Evolutionary conservation across 2,329 filamentous ascomycete species (phyloP).

Genomic region (Pseudocercospora crystallina): DNA sequence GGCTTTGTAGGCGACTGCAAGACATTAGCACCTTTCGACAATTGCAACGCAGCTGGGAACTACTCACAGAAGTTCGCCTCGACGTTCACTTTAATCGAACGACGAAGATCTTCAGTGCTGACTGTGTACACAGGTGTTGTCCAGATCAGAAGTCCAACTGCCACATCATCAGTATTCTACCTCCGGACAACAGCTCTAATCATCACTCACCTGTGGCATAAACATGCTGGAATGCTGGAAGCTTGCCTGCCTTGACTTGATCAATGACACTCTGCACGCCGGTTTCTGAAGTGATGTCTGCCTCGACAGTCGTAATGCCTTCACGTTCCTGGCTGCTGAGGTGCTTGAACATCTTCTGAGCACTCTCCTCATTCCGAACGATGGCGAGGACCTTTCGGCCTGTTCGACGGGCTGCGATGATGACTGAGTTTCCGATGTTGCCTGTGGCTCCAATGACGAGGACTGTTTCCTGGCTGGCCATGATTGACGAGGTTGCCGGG

Average conservation of each 20-base stretch:
- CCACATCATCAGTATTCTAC: constrained; percentile 21
- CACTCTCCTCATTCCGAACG: constrained; percentile 38
- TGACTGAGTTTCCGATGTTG: constrained; percentile 39
- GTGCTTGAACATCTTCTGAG: constrained; percentile 35
- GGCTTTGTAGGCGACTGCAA: constrained; percentile 10
- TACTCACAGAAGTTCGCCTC: constrained; percentile 34
- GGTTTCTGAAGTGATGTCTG: constrained; percentile 33
- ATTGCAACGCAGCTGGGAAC: neutral
- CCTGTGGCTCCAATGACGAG: constrained; percentile 42
- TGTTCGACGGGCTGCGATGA: constrained; percentile 33
- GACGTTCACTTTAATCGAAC: constrained; percentile 25
- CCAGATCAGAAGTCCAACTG: constrained; percentile 29
- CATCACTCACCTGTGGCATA: constrained; percentile 16
- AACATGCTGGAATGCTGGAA: constrained; percentile 42
- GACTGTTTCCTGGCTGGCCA: constrained; percentile 27
- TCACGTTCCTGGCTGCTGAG: constrained; percentile 21
- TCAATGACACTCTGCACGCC: constrained; percentile 38
- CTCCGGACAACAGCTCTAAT: constrained; percentile 12
- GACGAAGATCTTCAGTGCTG: constrained; percentile 22
- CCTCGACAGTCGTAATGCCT: constrained; percentile 24
- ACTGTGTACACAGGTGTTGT: constrained; percentile 25
- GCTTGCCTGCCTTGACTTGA: constrained; percentile 33
- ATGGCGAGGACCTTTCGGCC: constrained; percentile 38
- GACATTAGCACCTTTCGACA: neutral
- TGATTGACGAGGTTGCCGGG: neutral